A percentile compares a stretch with the other conserved stretches of the same genome.
phyloP scores from a whole-genome alignment of 2,329 filamentous ascomycete genomes.

The Malbranchea cinnamomea region DNA sequence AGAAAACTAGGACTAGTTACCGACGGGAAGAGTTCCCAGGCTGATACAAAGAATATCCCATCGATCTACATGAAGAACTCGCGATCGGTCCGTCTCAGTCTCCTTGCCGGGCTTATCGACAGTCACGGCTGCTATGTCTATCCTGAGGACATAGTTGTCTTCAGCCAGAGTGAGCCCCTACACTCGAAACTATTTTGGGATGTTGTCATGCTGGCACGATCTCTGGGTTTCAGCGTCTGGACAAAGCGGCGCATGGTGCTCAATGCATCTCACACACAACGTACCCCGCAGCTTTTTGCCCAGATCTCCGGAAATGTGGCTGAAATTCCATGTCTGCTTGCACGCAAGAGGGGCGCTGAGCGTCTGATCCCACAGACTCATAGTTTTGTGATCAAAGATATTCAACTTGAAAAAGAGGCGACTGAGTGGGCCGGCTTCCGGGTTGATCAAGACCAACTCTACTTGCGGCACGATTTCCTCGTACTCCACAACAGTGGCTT shows the following conservation, averaged over 20 bases:
- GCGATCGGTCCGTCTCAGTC: constrained; percentile 8
- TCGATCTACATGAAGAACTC: constrained; percentile 9
- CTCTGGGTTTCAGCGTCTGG: constrained; percentile 7
- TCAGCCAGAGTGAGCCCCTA: constrained; percentile 7
- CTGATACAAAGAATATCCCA: constrained; percentile 7
- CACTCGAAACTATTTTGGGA: constrained; percentile 9
- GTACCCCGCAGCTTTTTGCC: constrained; percentile 7
- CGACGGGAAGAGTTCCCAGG: background rate
- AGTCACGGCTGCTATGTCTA: constrained; percentile 8
- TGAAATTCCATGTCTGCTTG: constrained; percentile 12
- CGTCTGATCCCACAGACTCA: constrained; percentile 14
- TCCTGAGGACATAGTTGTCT: constrained; percentile 8
- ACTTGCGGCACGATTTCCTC: constrained; percentile 35
- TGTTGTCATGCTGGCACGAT: constrained; percentile 8
- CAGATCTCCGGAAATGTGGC: constrained; percentile 10
- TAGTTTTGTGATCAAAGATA: constrained; percentile 28
- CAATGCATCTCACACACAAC: constrained; percentile 4
- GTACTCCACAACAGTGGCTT: constrained; percentile 39
- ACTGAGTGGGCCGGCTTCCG: constrained; percentile 38
- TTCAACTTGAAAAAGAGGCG: constrained; percentile 27
- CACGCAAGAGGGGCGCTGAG: constrained; percentile 9
- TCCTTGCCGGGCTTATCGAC: constrained; percentile 9
- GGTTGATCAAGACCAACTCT: constrained; percentile 37
- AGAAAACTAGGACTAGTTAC: constrained; percentile 1
- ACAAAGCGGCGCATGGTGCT: constrained; percentile 4